A percentile compares a stretch with the other conserved stretches of the same genome.
These are phyloP conservation scores for Fusarium coffeatum DNA, from an alignment of 2,329 filamentous ascomycete species.

Conservation along the genomic window DNA sequence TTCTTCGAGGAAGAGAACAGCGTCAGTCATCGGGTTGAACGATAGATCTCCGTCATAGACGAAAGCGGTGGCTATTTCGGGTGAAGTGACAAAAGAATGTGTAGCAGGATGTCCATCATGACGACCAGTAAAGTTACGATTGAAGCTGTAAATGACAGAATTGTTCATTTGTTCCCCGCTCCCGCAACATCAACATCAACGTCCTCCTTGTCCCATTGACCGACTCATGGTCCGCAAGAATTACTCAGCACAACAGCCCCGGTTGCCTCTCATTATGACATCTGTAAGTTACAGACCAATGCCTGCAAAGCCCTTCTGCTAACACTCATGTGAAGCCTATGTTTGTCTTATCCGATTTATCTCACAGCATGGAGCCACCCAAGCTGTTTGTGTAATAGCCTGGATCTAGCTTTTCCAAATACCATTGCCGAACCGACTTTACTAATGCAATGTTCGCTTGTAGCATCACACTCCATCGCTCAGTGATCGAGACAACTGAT, in stretches of 20 bases:
- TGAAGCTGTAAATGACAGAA: constrained; percentile 87
- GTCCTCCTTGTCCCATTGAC: constrained; percentile 94
- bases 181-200: constrained; percentile 56
- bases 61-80: constrained; percentile 96
- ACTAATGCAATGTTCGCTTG: no score
- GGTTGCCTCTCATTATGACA: not conserved
- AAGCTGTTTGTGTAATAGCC: no score
- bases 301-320: no score
- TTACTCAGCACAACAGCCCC: constrained; percentile 78
- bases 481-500: no score
- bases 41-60: constrained; percentile 90
- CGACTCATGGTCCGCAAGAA: constrained; percentile 62
- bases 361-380: no score
- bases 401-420: no score
- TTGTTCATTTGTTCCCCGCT: constrained; percentile 88
- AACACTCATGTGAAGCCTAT: no score
- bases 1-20: constrained; percentile 71
- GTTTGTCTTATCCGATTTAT: no score
- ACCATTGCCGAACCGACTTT: no score
- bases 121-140: constrained; percentile 52
- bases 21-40: constrained; percentile 95
- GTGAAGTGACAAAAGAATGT: constrained; percentile 77
- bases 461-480: no score
- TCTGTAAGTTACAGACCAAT: no score
- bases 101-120: constrained; percentile 57